Evolutionary conservation across 2,329 filamentous ascomycete genomes (phyloP), one percentile per base, ranked within the genome.

Genomic region (Sclerotinia spermophila): DNA sequence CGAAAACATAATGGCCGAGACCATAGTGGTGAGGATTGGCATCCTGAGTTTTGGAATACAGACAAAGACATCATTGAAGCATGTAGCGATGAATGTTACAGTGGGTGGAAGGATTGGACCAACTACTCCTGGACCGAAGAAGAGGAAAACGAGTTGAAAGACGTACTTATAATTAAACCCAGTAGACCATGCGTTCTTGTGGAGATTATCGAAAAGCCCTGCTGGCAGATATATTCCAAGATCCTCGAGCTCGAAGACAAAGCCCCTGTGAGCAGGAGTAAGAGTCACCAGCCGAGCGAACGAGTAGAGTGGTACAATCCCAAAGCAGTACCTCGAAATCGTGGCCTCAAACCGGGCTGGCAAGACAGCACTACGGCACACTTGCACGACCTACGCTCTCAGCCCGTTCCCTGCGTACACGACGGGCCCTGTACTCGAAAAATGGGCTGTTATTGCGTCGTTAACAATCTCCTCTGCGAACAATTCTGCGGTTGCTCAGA

Each of bases 401-500:
- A 87, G 84, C 75, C 80, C 80, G 5, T 77, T 87, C 79, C 82
- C 35, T 94, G 92, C 76, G 84, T 85, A 67, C 92, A 94, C 75
- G 86, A 89, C 40, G 91, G 91, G 0, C 85, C 88, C 2, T 94
- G 92, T 79, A 81, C 81, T 5, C 33, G 45, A 5, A 84, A 84
- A 19, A 51, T 33, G 19, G 76, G 81, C 27, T 95, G 92, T 75
- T 81, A 84, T 2, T 95, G 92, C 76, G 88, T 87, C 24, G 79
- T 83, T 62, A 82, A 85, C 15, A 84, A 84, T 24, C 81, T 93
- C 30, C 84, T 90, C 27, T 95, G 92, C 77, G 92, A 94, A 74
- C 91, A 90, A 74, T 89, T 88, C 72, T 95, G 92, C 73, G 83
- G 84, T 15, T 92, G 89, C 75, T 85, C 86, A 0, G 83, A 84